A percentile compares a stretch with the other conserved stretches of the same genome.
phyloP scores from a whole-genome alignment of 768 basidiomycete species.

The Grammothele lineata region DNA sequence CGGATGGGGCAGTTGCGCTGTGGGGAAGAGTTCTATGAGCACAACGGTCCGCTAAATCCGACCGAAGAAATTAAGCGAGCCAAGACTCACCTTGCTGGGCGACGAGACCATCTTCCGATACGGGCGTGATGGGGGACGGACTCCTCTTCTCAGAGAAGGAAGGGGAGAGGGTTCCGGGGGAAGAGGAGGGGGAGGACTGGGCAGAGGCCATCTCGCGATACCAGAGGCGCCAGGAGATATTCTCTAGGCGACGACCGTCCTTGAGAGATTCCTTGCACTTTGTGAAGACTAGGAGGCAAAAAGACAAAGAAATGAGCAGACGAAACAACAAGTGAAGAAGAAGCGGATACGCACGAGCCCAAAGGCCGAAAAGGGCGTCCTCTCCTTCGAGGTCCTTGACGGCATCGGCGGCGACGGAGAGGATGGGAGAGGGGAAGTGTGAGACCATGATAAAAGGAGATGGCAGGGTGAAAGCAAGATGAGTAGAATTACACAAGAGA shows the following conservation, averaged over 20 bases:
- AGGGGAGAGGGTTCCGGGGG: conserved; percentile 26
- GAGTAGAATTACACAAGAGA: conserved; percentile 9
- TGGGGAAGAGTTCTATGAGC: background rate
- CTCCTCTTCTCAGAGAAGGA: conserved; percentile 19
- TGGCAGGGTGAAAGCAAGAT: conserved; percentile 5
- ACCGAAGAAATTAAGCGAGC: background rate
- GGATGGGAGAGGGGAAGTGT: conserved; percentile 58
- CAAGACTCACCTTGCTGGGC: conserved; percentile 18
- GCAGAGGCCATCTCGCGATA: conserved; percentile 53
- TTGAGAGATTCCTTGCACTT: conserved; percentile 77
- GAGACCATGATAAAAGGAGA: conserved; percentile 36
- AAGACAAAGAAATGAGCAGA: conserved; percentile 7
- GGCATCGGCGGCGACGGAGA: conserved; percentile 61
- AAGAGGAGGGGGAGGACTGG: conserved; percentile 26
- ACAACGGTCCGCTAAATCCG: conserved; percentile 5
- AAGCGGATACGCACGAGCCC: conserved; percentile 50
- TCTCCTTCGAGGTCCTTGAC: conserved; percentile 65
- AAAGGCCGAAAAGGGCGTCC: conserved; percentile 63
- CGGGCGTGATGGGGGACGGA: conserved; percentile 29
- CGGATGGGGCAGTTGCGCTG: conserved; percentile 3
- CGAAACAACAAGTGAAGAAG: background rate
- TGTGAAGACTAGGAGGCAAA: conserved; percentile 70
- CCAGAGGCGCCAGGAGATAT: conserved; percentile 87
- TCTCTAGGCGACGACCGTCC: conserved; percentile 80
- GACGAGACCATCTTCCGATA: conserved; percentile 20